Evolutionary conservation across 129 eudicot species (phyloP).

Genomic region (Escallonia herrerae): DNA sequence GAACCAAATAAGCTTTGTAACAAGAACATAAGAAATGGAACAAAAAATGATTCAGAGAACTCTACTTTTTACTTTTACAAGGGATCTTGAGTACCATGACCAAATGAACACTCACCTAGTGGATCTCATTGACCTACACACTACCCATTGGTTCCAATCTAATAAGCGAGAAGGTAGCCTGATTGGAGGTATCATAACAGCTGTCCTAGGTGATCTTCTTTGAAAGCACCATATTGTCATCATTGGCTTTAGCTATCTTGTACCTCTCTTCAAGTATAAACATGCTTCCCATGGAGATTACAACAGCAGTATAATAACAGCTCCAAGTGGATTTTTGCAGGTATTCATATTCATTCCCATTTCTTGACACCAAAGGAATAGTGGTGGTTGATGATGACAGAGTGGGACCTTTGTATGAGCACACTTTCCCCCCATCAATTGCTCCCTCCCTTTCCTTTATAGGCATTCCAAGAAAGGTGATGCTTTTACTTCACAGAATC

Average conservation of each 20-base stretch:
- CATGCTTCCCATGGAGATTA: neutral
- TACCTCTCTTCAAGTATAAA: constrained; percentile 4
- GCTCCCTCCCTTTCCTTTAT: constrained; percentile 90
- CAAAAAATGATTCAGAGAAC: too few species aligned
- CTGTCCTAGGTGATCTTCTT: neutral
- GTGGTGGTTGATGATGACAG: constrained; percentile 72
- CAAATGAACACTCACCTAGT: too few species aligned
- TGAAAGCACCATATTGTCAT: neutral
- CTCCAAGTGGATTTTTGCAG: constrained; percentile 37
- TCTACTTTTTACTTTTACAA: too few species aligned
- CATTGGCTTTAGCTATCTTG: neutral
- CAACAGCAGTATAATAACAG: neutral
- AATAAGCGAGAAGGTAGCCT: neutral
- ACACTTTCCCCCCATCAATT: constrained; percentile 83
- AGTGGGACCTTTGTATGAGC: constrained; percentile 91
- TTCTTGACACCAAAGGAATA: constrained; percentile 94
- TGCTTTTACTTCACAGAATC: too few species aligned
- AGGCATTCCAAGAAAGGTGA: constrained; percentile 89
- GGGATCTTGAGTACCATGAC: too few species aligned
- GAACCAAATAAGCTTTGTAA: too few species aligned
- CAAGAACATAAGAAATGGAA: too few species aligned
- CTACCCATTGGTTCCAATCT: neutral
- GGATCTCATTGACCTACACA: too few species aligned
- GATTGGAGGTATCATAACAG: neutral
- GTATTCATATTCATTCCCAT: constrained; percentile 88